phyloP scores from a whole-genome alignment of 2,329 filamentous ascomycete genomes.

The Talaromyces sp. region DNA sequence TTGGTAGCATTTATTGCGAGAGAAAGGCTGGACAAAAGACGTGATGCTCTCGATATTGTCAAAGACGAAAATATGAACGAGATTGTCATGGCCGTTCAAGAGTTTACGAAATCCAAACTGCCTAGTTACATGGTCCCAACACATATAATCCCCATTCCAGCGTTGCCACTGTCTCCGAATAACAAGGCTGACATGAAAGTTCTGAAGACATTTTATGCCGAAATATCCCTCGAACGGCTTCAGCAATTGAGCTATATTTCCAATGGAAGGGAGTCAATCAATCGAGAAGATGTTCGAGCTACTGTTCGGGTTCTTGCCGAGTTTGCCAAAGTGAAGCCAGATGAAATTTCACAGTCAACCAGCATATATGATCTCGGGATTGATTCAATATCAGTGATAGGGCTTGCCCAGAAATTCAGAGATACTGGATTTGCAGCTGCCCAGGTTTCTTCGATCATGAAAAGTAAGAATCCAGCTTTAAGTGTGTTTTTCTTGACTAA shows the following conservation, averaged over 20 bases:
- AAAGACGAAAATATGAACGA: constrained; percentile 27
- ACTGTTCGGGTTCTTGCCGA: constrained; percentile 54
- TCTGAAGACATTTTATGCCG: constrained; percentile 62
- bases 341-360: constrained; percentile 49
- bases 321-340: constrained; percentile 45
- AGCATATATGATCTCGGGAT: constrained; percentile 83
- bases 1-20: constrained; percentile 69
- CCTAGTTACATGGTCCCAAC: constrained; percentile 90
- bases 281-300: constrained; percentile 36
- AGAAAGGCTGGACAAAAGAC: constrained; percentile 8
- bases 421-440: constrained; percentile 57
- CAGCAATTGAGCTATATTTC: constrained; percentile 49
- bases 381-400: constrained; percentile 80
- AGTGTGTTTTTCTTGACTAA: background rate
- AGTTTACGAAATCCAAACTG: constrained; percentile 64
- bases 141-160: constrained; percentile 67
- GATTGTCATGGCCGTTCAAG: constrained; percentile 47
- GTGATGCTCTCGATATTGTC: constrained; percentile 31
- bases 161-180: constrained; percentile 76
- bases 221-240: constrained; percentile 57
- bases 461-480: constrained; percentile 37
- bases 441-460: constrained; percentile 64
- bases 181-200: constrained; percentile 80
- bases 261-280: constrained; percentile 25
- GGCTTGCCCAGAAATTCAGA: constrained; percentile 62